A percentile compares a stretch with the other conserved stretches of the same genome.
phyloP scores from a whole-genome alignment of 192 early-diverging fungal genomes.

The Martensiomyces pterosporus region DNA sequence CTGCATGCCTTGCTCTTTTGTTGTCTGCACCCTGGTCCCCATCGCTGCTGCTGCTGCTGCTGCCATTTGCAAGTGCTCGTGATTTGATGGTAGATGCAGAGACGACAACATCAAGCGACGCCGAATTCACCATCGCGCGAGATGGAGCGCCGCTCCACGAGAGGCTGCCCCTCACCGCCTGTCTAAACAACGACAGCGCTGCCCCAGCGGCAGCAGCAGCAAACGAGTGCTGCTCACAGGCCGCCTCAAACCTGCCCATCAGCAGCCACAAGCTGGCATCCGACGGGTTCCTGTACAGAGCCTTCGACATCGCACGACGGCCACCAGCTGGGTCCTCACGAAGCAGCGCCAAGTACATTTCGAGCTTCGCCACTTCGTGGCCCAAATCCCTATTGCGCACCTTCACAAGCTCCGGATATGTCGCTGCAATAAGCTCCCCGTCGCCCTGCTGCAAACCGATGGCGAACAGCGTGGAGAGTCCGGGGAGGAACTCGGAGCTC shows the following conservation, averaged over 20 bases:
- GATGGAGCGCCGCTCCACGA: constrained; percentile 22
- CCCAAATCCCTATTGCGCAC: constrained; percentile 4
- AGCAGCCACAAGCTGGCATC: constrained; percentile 29
- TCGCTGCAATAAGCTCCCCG: constrained; percentile 23
- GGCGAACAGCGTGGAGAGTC: constrained; percentile 42
- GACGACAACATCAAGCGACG: constrained; percentile 10
- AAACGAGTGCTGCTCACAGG: constrained; percentile 1
- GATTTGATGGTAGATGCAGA: constrained; percentile 7
- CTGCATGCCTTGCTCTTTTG: too few relatives aligned
- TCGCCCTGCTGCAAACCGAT: constrained; percentile 44
- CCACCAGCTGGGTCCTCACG: constrained; percentile 18
- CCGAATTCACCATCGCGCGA: constrained; percentile 17
- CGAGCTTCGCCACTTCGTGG: constrained; percentile 13
- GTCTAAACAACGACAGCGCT: constrained; percentile 16
- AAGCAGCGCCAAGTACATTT: constrained; percentile 20
- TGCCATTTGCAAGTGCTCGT: constrained; percentile 3
- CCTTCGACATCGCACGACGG: constrained; percentile 26
- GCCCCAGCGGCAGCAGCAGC: constrained; percentile 9
- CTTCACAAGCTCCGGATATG: constrained; percentile 21
- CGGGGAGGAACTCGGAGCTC: constrained; percentile 7
- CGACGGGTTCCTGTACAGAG: constrained; percentile 13
- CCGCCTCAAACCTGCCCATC: constrained; percentile 14
- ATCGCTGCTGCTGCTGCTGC: too few relatives aligned
- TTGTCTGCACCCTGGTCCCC: too few relatives aligned
- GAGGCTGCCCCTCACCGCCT: constrained; percentile 15